phyloP scores from a whole-genome alignment of 805 yeast species.

The Zygoascus ofunaensis region DNA sequence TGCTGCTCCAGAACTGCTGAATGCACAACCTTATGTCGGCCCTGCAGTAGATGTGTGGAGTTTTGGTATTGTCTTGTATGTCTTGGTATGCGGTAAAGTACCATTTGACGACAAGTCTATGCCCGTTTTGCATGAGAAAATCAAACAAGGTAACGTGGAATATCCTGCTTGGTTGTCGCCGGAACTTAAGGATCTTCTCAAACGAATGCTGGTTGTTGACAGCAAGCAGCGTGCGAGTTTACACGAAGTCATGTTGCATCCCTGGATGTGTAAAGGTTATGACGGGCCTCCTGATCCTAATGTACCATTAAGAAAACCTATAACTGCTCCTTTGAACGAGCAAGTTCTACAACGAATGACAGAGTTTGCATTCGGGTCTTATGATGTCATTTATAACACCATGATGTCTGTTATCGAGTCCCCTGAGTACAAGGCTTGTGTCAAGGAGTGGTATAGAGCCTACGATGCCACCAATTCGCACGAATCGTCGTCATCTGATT shows the following conservation, averaged over 20 bases:
- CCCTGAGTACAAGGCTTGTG: slow-evolving; percentile 54
- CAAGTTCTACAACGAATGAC: slow-evolving; percentile 67
- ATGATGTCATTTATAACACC: slow-evolving; percentile 46
- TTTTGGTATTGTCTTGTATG: slow-evolving; percentile 92
- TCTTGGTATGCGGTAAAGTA: slow-evolving; percentile 92
- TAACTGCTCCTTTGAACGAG: slow-evolving; percentile 57
- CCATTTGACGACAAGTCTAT: slow-evolving; percentile 96
- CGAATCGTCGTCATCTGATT: neutral
- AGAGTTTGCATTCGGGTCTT: slow-evolving; percentile 68
- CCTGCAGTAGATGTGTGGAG: slow-evolving; percentile 99
- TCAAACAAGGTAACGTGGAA: slow-evolving; percentile 84
- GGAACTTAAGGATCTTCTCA: slow-evolving; percentile 70
- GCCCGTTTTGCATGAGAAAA: slow-evolving; percentile 84
- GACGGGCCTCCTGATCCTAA: slow-evolving; percentile 63
- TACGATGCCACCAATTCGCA: slow-evolving; percentile 8
- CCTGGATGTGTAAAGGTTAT: slow-evolving; percentile 90
- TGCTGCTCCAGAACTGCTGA: slow-evolving; percentile 95
- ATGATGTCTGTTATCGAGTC: slow-evolving; percentile 52
- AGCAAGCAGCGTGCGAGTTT: slow-evolving; percentile 73
- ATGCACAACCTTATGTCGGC: slow-evolving; percentile 87
- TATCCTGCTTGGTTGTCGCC: slow-evolving; percentile 75
- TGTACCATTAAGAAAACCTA: slow-evolving; percentile 70
- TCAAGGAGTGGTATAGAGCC: slow-evolving; percentile 49
- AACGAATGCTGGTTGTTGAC: slow-evolving; percentile 87
- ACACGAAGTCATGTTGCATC: slow-evolving; percentile 72